Percentiles rank a stretch among this genome's conserved stretches.
Evolutionary conservation across 345 rosid species (phyloP).

Genomic region (Physaria fendleri): DNA sequence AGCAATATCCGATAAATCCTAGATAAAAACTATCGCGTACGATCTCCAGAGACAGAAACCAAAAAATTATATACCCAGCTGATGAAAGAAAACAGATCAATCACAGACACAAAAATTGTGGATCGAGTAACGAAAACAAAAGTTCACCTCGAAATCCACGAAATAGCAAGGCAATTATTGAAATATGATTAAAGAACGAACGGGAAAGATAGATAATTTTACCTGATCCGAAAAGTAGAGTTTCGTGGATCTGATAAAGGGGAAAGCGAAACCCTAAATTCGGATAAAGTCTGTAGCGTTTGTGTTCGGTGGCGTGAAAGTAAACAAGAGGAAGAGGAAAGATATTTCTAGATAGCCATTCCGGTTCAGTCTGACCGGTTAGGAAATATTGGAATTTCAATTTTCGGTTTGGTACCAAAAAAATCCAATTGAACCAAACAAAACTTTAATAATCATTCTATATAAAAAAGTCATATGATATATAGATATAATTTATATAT

Average conservation of each 20-base stretch:
- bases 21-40: background rate
- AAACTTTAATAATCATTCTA: no score
- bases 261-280: conserved; percentile 21
- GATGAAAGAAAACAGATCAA: background rate
- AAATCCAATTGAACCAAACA: no score
- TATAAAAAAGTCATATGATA: no score
- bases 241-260: conserved; percentile 23
- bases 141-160: background rate
- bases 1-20: background rate
- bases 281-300: conserved; percentile 23
- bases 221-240: conserved; percentile 22
- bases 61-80: background rate
- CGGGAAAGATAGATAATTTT: background rate
- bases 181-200: background rate
- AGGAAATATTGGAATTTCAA: no score
- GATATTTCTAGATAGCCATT: no score
- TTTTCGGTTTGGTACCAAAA: no score
- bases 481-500: no score
- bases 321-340: background rate
- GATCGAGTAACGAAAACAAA: background rate
- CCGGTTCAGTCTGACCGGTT: no score
- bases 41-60: background rate
- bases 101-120: background rate
- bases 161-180: background rate
- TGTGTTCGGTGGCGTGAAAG: conserved; percentile 12